Evolutionary conservation across 1,139 yeast genomes (phyloP).

Genomic region (Kurtzmaniella quercitrusa): DNA sequence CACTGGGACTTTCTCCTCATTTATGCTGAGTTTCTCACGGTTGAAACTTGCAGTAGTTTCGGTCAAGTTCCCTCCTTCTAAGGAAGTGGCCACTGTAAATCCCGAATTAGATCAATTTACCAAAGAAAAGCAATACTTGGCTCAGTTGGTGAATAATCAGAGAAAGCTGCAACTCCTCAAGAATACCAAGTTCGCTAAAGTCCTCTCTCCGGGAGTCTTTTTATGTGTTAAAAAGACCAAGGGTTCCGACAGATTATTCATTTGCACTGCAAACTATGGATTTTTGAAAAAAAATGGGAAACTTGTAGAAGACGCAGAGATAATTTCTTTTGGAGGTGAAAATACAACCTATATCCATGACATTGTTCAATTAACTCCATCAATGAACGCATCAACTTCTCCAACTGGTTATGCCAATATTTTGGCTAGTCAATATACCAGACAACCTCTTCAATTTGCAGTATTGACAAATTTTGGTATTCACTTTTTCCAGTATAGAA

Average conservation of each 20-base stretch:
- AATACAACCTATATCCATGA: constrained; percentile 54
- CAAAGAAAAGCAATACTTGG: constrained; percentile 38
- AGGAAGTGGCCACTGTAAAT: constrained; percentile 53
- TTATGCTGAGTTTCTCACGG: constrained; percentile 23
- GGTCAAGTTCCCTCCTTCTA: constrained; percentile 75
- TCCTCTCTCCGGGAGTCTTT: constrained; percentile 82
- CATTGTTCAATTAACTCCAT: constrained; percentile 64
- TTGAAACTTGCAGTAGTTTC: constrained; percentile 42
- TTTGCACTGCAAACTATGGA: constrained; percentile 82
- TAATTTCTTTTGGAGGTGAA: constrained; percentile 48
- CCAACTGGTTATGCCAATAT: constrained; percentile 82
- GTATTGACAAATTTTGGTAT: constrained; percentile 78
- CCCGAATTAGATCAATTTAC: constrained; percentile 44
- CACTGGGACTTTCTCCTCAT: constrained; percentile 21
- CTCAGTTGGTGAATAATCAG: constrained; percentile 40
- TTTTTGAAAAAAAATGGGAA: constrained; percentile 66
- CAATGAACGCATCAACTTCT: constrained; percentile 64
- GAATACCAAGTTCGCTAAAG: constrained; percentile 44
- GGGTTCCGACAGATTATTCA: constrained; percentile 53
- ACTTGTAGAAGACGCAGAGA: constrained; percentile 79
- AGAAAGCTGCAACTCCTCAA: constrained; percentile 44
- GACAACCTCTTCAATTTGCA: constrained; percentile 64
- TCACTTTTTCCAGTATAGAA: constrained; percentile 68
- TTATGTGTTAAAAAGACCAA: constrained; percentile 46
- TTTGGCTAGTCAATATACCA: constrained; percentile 78